Base-by-base conservation (phyloP, 139 green algal genomes). In the Chlorella sp. region DNA sequence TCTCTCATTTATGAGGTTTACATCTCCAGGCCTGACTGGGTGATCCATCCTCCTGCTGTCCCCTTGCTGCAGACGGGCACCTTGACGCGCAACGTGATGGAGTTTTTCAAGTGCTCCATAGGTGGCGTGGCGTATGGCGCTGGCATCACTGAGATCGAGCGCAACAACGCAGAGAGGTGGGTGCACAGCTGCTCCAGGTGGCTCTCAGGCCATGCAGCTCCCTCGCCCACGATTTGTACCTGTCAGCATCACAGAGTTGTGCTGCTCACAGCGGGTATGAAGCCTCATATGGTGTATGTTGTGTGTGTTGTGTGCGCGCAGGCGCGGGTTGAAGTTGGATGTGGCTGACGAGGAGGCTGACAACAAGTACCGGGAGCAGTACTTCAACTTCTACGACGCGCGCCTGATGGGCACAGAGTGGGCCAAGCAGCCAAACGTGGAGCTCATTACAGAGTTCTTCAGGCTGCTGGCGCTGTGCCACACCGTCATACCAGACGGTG, bases 61-160 rank as follows among this genome's bases (percentile, higher is more conserved):
- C n/a, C n/a, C n/a, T n/a, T n/a, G n/a, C n/a, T n/a, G 3, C 31
- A 96, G 83, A 98, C 93, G 2, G 91, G 91, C 65, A 97, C 92
- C 5, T 84, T 97, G 24, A 97, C 92, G 10, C 81, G 81, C 75
- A 97, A 97, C 75, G 88, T 96, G 70, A 97, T 97, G 92, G 92
- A 96, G 81, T 97, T 97, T 79, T 78, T 96, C 85, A 96, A 95
- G 72, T 93, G 86, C 82, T 93, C 86, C 69, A 91, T 97, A 59
- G 90, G 75, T 2, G 91, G 91, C 31, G 81, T 96, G 23, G 74
- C 73, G 14, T 97, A 97, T 68, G 93, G 93, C 42, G 78, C 78
- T 27, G 92, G 93, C 24, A 77, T 94, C 34, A 97, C 93, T 0
- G 93, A 97, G 80, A 88, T 96, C 36, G 90, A 97, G 75, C 80